Conservation (phyloP, 2,329 filamentous ascomycete genomes). For the Fusarium beomiforme region DNA sequence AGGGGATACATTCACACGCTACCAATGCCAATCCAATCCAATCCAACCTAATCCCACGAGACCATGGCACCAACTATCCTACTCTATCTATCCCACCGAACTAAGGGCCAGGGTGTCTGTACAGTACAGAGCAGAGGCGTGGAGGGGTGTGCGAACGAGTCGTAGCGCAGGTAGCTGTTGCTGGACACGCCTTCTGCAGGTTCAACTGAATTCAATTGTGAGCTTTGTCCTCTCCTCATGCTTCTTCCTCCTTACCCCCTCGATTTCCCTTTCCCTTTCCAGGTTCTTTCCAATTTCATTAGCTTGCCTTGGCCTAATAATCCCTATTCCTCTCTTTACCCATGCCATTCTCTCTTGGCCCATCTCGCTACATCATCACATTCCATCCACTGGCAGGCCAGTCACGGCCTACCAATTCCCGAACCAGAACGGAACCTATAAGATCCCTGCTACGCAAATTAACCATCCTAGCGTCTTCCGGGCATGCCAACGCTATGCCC, state of each 20-base stretch:
- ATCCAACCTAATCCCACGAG: slow-evolving; percentile 26
- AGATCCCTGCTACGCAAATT: slow-evolving; percentile 32
- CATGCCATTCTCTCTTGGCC: slow-evolving; percentile 28
- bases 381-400: slow-evolving; percentile 35
- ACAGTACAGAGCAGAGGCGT: neutral
- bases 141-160: neutral
- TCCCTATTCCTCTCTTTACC: slow-evolving; percentile 1
- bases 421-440: slow-evolving; percentile 29
- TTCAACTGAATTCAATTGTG: slow-evolving; percentile 8
- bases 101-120: neutral
- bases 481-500: slow-evolving; percentile 28
- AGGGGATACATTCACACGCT: slow-evolving; percentile 28
- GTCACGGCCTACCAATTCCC: slow-evolving; percentile 26
- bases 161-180: neutral
- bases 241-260: slow-evolving; percentile 13
- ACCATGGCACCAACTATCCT: slow-evolving; percentile 5
- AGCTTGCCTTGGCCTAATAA: neutral
- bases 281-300: slow-evolving; percentile 11
- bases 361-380: slow-evolving; percentile 38
- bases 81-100: slow-evolving; percentile 5
- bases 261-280: slow-evolving; percentile 4
- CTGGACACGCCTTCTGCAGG: neutral
- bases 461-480: slow-evolving; percentile 19
- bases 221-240: neutral
- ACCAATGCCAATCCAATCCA: slow-evolving; percentile 10